These are phyloP conservation scores for Cyberlindnera japonica DNA, from an alignment of 805 yeast genomes.

Conservation along the genomic window DNA sequence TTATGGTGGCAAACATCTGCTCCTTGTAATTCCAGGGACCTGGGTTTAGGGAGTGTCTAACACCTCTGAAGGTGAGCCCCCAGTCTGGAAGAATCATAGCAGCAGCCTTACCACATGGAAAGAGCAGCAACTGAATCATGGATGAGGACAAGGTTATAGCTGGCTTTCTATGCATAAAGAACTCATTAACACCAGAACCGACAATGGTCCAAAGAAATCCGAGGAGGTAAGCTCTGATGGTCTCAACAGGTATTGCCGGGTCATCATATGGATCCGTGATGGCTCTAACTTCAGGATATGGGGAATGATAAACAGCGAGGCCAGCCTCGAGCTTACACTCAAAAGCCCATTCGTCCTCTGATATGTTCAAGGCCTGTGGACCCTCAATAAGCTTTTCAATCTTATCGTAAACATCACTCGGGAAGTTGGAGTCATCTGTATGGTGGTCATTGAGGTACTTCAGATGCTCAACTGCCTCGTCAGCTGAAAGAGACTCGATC, in stretches of 20 bases:
- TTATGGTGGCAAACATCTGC: slow-evolving; percentile 57
- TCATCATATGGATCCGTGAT: slow-evolving; percentile 53
- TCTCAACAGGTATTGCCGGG: slow-evolving; percentile 44
- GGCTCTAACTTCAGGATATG: slow-evolving; percentile 66
- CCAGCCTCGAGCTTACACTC: slow-evolving; percentile 33
- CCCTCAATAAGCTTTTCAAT: slow-evolving; percentile 30
- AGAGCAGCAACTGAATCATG: slow-evolving; percentile 42
- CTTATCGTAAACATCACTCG: slow-evolving; percentile 24
- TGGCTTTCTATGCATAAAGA: slow-evolving; percentile 53
- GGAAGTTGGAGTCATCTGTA: slow-evolving; percentile 45
- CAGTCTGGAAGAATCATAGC: slow-evolving; percentile 42
- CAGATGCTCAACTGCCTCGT: slow-evolving; percentile 25
- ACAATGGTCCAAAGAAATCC: slow-evolving; percentile 45
- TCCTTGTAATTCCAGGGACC: slow-evolving; percentile 65
- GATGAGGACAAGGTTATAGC: slow-evolving; percentile 40
- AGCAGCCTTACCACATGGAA: slow-evolving; percentile 40
- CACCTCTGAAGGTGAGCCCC: slow-evolving; percentile 38
- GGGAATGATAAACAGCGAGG: slow-evolving; percentile 37
- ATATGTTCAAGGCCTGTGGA: slow-evolving; percentile 20
- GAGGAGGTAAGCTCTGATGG: slow-evolving; percentile 38
- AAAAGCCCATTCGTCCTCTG: slow-evolving; percentile 20
- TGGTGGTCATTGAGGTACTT: slow-evolving; percentile 39
- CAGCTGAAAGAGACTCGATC: slow-evolving; percentile 28
- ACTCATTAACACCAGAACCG: slow-evolving; percentile 52
- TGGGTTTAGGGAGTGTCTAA: slow-evolving; percentile 44